These are phyloP conservation scores for Apophysomyces variabilis DNA, from an alignment of 371 early-diverging fungal species.

Conservation along the genomic window DNA sequence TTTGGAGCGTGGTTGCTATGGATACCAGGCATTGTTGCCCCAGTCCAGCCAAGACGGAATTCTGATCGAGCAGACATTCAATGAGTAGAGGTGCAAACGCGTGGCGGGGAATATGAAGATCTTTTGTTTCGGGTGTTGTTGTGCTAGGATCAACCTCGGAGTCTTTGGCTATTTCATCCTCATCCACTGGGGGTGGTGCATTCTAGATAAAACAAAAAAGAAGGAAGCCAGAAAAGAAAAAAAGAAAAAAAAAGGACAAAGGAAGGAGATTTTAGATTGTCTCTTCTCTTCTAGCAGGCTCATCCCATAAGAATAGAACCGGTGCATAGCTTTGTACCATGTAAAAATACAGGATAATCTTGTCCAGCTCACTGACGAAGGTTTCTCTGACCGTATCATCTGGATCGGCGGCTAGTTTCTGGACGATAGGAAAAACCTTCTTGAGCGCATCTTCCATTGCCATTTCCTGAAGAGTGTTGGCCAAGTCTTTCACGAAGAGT, in stretches of 20 bases:
- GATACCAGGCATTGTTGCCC: constrained; percentile 57
- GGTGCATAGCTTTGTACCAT: constrained; percentile 26
- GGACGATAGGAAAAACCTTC: constrained; percentile 50
- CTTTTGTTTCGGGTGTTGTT: neutral
- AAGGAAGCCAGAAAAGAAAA: no score
- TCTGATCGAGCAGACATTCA: constrained; percentile 56
- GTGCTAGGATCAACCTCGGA: no score
- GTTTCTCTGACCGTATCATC: constrained; percentile 59
- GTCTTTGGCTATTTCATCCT: no score
- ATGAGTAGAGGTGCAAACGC: constrained; percentile 49
- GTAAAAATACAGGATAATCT: constrained; percentile 56
- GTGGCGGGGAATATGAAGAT: constrained; percentile 35
- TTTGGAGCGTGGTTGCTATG: constrained; percentile 48
- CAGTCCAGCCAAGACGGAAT: constrained; percentile 51
- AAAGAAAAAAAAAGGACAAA: neutral
- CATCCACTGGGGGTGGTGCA: constrained; percentile 21
- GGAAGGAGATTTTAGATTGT: no score
- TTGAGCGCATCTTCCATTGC: constrained; percentile 49
- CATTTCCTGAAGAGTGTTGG: constrained; percentile 46
- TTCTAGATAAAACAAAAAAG: constrained; percentile 13
- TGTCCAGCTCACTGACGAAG: constrained; percentile 55
- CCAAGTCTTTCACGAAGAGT: constrained; percentile 43
- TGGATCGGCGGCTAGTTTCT: constrained; percentile 46
- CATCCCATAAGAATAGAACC: neutral
- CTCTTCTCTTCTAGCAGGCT: no score